Percentiles rank a stretch among this genome's conserved stretches.
Evolutionary conservation across 208 protist genomes (phyloP).

Genomic region (Crithidia expoeki): DNA sequence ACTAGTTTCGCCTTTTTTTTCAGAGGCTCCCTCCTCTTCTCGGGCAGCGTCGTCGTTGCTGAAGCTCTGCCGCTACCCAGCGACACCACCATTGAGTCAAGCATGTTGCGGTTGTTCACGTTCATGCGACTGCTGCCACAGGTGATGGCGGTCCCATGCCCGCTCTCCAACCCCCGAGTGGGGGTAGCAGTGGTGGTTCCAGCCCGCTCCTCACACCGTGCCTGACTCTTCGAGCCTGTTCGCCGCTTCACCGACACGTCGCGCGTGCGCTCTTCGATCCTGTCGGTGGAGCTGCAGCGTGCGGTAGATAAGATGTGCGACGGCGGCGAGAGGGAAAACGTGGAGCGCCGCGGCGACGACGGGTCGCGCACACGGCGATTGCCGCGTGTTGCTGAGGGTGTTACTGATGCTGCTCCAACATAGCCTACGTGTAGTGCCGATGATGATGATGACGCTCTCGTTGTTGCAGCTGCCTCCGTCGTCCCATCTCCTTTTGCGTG

Average conservation of each 20-base stretch:
- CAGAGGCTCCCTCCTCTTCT: neutral
- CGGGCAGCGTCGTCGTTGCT: neutral
- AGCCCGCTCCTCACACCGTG: neutral
- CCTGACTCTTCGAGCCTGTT: neutral
- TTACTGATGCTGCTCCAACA: too few relatives aligned
- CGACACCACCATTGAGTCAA: neutral
- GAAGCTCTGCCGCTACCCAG: neutral
- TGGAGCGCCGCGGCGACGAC: constrained; percentile 11
- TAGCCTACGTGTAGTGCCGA: neutral
- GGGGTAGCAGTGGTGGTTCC: too few relatives aligned
- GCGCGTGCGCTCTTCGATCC: neutral
- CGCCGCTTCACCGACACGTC: neutral
- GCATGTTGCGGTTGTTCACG: neutral
- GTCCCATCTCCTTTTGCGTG: too few relatives aligned
- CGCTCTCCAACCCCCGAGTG: too few relatives aligned
- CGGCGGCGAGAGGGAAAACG: constrained; percentile 2
- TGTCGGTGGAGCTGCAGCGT: neutral
- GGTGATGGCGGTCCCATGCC: neutral
- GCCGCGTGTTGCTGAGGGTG: neutral
- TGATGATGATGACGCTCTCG: neutral
- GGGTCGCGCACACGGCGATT: neutral
- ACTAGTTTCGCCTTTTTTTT: neutral
- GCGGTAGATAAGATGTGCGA: constrained; percentile 7
- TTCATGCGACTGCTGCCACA: neutral
- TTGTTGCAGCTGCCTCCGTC: neutral